These are phyloP conservation scores for Harringtonia lauricola DNA, from an alignment of 2,329 filamentous ascomycete genomes.

Conservation along the genomic window DNA sequence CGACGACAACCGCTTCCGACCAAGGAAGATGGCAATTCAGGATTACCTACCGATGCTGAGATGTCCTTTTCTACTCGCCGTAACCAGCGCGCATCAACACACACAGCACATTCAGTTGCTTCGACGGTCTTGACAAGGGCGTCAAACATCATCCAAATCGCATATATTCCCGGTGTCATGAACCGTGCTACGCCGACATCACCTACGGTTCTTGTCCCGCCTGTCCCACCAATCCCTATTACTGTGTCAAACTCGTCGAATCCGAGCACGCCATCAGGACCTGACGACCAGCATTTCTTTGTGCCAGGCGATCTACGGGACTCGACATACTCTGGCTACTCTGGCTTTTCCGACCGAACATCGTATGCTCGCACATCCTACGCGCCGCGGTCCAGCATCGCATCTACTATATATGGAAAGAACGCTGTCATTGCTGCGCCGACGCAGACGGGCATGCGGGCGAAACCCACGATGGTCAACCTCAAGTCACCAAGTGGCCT, in stretches of 20 bases:
- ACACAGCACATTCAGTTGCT: constrained; percentile 84
- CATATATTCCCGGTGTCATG: constrained; percentile 94
- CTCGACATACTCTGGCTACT: constrained; percentile 77
- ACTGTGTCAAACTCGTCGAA: constrained; percentile 36
- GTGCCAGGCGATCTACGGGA: constrained; percentile 82
- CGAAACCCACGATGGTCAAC: constrained; percentile 86
- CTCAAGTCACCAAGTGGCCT: constrained; percentile 61
- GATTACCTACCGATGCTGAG: constrained; percentile 32
- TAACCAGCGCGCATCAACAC: constrained; percentile 62
- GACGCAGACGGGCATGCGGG: constrained; percentile 76
- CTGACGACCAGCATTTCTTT: constrained; percentile 83
- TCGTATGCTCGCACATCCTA: constrained; percentile 50
- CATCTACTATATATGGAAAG: constrained; percentile 88
- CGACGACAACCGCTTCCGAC: constrained; percentile 49
- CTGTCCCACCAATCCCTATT: constrained; percentile 82
- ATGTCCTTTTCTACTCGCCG: constrained; percentile 41
- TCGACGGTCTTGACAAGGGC: constrained; percentile 91
- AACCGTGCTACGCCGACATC: constrained; percentile 83
- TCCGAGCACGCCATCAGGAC: constrained; percentile 42
- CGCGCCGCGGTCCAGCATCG: constrained; percentile 61
- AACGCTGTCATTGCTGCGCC: constrained; percentile 75
- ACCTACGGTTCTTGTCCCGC: constrained; percentile 71
- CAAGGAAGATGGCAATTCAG: constrained; percentile 40
- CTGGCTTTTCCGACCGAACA: constrained; percentile 49
- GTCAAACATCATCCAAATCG: constrained; percentile 98